A percentile compares a stretch with the other conserved stretches of the same genome.
phyloP scores from a whole-genome alignment of 352 stramenopile species.

The Globisporangium iwayamae region DNA sequence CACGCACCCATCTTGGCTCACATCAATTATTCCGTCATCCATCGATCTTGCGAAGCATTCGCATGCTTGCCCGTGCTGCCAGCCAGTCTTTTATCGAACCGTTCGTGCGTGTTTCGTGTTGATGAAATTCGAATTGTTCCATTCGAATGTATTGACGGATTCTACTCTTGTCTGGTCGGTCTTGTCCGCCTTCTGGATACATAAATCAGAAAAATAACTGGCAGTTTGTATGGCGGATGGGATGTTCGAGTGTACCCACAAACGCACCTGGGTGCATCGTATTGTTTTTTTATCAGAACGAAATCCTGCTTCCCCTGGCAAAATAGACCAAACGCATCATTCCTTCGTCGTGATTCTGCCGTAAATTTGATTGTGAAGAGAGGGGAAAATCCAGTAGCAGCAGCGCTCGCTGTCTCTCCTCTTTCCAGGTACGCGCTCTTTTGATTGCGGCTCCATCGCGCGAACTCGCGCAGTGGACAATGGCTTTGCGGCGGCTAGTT shows the following conservation, averaged over 20 bases:
- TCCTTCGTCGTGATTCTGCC: too few species aligned
- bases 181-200: neutral
- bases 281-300: neutral
- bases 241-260: slow-evolving; percentile 6
- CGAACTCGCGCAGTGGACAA: too few species aligned
- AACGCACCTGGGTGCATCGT: neutral
- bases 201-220: neutral
- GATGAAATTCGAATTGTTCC: neutral
- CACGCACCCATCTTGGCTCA: neutral
- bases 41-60: neutral
- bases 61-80: neutral
- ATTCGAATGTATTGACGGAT: neutral
- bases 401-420: too few species aligned
- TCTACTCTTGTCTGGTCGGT: neutral
- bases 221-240: neutral
- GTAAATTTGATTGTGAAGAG: too few species aligned
- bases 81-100: neutral
- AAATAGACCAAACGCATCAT: too few species aligned
- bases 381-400: neutral
- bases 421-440: neutral
- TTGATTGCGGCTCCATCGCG: too few species aligned
- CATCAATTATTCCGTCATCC: neutral
- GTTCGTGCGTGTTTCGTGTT: neutral
- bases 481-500: too few species aligned
- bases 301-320: too few species aligned